phyloP scores from a whole-genome alignment of 139 green algal genomes.

The Helicosporidium sp. region DNA sequence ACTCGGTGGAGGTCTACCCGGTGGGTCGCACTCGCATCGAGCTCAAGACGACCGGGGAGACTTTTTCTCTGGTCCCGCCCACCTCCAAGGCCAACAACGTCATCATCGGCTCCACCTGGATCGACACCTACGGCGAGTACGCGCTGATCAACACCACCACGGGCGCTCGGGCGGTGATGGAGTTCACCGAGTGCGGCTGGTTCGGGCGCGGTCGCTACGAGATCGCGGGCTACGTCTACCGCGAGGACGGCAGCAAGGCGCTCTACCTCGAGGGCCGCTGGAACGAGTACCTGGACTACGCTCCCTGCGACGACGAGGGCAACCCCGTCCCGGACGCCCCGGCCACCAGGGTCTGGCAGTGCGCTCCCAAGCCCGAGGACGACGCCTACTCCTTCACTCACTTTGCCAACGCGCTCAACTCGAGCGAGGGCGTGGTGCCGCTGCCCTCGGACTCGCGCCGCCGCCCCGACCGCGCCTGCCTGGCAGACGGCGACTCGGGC shows the following conservation, averaged over 20 bases:
- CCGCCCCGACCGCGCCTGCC: constrained; percentile 24
- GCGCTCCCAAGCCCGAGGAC: constrained; percentile 40
- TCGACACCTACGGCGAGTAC: constrained; percentile 73
- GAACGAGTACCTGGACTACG: constrained; percentile 47
- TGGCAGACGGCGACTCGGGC: constrained; percentile 36
- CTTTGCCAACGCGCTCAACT: constrained; percentile 70
- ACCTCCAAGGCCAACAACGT: constrained; percentile 80
- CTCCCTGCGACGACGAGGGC: not conserved
- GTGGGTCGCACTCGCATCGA: constrained; percentile 68
- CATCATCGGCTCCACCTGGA: constrained; percentile 76
- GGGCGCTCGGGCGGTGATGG: constrained; percentile 47
- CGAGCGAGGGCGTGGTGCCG: constrained; percentile 26
- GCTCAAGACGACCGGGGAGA: constrained; percentile 51
- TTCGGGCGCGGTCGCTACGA: constrained; percentile 65
- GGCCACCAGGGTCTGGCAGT: constrained; percentile 9
- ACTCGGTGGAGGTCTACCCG: constrained; percentile 84
- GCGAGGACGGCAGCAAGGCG: constrained; percentile 42
- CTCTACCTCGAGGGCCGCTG: constrained; percentile 53
- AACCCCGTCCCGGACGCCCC: not conserved
- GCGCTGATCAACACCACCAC: constrained; percentile 55
- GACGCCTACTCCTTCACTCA: constrained; percentile 79
- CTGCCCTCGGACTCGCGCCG: constrained; percentile 57
- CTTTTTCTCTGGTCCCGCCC: constrained; percentile 51
- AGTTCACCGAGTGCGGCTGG: constrained; percentile 82
- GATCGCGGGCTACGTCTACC: constrained; percentile 34